Percentiles rank a stretch among this genome's conserved stretches.
These are phyloP conservation scores for Epipyxis sp. DNA, from an alignment of 108 stramenopile species.

Conservation along the genomic window DNA sequence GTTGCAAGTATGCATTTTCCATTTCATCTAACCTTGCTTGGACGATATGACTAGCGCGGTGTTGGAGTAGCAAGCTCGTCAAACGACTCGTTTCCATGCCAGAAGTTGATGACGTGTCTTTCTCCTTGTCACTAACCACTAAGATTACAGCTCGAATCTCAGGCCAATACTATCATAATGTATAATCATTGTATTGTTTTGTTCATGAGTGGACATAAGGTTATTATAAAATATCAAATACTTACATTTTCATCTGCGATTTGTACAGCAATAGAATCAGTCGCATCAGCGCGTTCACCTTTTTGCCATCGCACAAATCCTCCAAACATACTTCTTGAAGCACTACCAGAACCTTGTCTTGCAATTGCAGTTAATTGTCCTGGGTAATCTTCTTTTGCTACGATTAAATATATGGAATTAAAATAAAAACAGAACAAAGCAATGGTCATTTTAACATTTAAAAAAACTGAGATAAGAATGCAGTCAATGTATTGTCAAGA, in stretches of 20 bases:
- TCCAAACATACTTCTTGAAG: constrained; percentile 90
- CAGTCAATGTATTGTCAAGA: too few species aligned
- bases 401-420: neutral
- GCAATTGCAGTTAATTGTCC: constrained; percentile 87
- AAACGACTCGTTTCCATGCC: constrained; percentile 85
- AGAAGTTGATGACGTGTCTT: constrained; percentile 87
- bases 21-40: constrained; percentile 76
- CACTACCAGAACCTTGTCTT: constrained; percentile 84
- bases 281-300: constrained; percentile 60
- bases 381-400: constrained; percentile 54
- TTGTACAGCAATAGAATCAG: constrained; percentile 83
- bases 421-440: neutral
- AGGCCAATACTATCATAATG: constrained; percentile 78
- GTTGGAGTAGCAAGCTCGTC: constrained; percentile 73
- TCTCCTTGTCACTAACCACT: constrained; percentile 87
- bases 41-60: constrained; percentile 71
- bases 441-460: neutral
- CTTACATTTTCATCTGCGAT: constrained; percentile 67
- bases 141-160: constrained; percentile 83
- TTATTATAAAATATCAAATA: neutral
- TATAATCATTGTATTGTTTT: neutral
- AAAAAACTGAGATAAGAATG: too few species aligned
- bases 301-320: constrained; percentile 96
- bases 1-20: constrained; percentile 72
- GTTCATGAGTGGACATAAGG: neutral